Evolutionary conservation across 164 flowering plant species (phyloP), one percentile per base, ranked within the genome.

Genomic region (Chimonanthus praecox): DNA sequence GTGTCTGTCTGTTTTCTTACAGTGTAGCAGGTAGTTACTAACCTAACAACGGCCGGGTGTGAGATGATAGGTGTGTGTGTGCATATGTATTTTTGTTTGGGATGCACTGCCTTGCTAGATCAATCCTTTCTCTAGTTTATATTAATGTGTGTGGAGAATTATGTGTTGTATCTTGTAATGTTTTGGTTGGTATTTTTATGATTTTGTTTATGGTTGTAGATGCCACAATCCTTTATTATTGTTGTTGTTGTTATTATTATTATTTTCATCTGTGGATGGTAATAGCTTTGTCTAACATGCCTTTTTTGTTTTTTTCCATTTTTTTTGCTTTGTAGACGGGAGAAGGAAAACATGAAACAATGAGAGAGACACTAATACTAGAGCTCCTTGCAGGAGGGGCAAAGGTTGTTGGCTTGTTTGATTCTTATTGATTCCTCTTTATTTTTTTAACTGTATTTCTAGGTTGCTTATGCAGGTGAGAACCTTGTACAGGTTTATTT

Each of bases 331-430:
- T 78, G 68, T 86, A 91, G 97, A 72, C 74, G 20, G 83, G 77
- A 70, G 87, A 82, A 58, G 82, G 74, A 47, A 78, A 71, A 72
- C 74, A 51, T 70, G 89, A 76, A 18, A 73, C 78, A 68, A 70
- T 54, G 73, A 87, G 83, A 71, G 99, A 95, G 84, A 81, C 76
- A 50, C 79, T 87, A 5, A 86, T 95, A 80, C 81, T 95, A 74
- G 90, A 92, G 76, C 77, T 95, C 80, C 86, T 92, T 88, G 99
- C 90, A 69, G 82, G 82, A 79, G 98, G 98, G 9, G 97, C 92
- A 77, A 93, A 93, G 98, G 99, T 95, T 33, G 33, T 33, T 80
- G 62, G 90, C 83, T 46, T 66, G 47, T 47, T 16, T 58, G 49
- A 18, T 21, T 7, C 8, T 18, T 58, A 64, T 60, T 5, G 43